A percentile compares a stretch with the other conserved stretches of the same genome.
Conservation (phyloP, 495 filamentous ascomycete species). For the Trypethelium eluteriae region DNA sequence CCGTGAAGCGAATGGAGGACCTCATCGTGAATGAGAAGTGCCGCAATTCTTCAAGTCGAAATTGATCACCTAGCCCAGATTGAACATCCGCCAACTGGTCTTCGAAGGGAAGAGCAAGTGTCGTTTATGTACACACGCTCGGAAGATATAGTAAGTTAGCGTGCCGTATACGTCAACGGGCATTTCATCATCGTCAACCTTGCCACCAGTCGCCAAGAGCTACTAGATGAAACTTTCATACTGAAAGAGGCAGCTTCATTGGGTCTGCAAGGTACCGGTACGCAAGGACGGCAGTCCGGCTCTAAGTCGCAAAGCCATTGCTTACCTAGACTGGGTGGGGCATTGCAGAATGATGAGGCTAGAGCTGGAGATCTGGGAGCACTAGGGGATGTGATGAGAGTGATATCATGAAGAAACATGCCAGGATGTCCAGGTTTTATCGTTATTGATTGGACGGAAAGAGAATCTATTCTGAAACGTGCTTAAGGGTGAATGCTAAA, state of each 20-base stretch:
- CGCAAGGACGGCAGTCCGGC: not conserved
- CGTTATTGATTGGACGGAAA: not conserved
- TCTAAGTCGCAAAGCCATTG: not conserved
- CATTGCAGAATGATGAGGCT: not conserved
- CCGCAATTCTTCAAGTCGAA: not conserved
- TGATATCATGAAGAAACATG: not conserved
- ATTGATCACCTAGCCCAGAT: not conserved
- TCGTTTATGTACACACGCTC: not conserved
- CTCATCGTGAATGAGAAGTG: not conserved
- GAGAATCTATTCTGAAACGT: not conserved
- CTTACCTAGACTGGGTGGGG: not conserved
- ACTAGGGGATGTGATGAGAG: not conserved
- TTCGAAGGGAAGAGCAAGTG: not conserved
- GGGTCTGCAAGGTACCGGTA: slow-evolving; percentile 2
- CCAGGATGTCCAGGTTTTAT: not conserved
- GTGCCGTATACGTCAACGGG: not conserved
- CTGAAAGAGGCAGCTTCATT: slow-evolving; percentile 6
- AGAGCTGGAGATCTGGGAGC: not conserved
- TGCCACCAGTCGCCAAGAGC: not conserved
- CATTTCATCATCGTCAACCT: slow-evolving; percentile 8
- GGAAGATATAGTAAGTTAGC: not conserved
- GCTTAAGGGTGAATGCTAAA: not conserved
- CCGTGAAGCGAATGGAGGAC: not conserved
- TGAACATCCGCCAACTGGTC: not conserved
- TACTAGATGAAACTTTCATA: not conserved